A percentile compares a stretch with the other conserved stretches of the same genome.
Conservation (phyloP, 176 grass and related monocot species). For the Metroxylon sagu region DNA sequence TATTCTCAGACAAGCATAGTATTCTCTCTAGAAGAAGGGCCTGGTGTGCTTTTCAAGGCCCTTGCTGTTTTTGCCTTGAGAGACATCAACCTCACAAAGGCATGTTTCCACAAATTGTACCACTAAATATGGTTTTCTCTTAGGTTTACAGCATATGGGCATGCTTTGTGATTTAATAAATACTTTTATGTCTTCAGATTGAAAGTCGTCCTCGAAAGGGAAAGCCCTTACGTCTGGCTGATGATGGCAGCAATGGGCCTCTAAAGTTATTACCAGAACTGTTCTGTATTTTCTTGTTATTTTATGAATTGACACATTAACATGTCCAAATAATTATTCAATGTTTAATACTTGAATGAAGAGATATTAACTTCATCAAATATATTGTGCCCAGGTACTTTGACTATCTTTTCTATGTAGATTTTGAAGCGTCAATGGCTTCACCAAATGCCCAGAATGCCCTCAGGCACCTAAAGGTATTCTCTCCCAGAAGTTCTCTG, state of each 20-base stretch:
- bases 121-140: no score
- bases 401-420: conserved; percentile 89
- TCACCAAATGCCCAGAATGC: conserved; percentile 69
- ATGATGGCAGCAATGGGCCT: conserved; percentile 40
- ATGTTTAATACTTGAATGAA: no score
- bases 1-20: conserved; percentile 75
- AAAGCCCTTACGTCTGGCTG: conserved; percentile 57
- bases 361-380: conserved; percentile 9
- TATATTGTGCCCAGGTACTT: conserved; percentile 47
- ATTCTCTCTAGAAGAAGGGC: conserved; percentile 94
- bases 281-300: background rate
- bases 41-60: conserved; percentile 80
- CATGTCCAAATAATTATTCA: no score
- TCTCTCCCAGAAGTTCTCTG: no score
- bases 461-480: conserved; percentile 72
- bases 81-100: conserved; percentile 91
- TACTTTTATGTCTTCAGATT: conserved; percentile 40
- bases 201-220: conserved; percentile 76
- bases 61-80: conserved; percentile 78
- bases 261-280: conserved; percentile 47
- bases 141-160: no score
- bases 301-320: no score
- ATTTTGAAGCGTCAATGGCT: conserved; percentile 93
- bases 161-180: background rate
- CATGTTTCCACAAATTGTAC: conserved; percentile 9